These are phyloP conservation scores for Fusarium longipes DNA, from an alignment of 2,329 filamentous ascomycete genomes.

Conservation along the genomic window DNA sequence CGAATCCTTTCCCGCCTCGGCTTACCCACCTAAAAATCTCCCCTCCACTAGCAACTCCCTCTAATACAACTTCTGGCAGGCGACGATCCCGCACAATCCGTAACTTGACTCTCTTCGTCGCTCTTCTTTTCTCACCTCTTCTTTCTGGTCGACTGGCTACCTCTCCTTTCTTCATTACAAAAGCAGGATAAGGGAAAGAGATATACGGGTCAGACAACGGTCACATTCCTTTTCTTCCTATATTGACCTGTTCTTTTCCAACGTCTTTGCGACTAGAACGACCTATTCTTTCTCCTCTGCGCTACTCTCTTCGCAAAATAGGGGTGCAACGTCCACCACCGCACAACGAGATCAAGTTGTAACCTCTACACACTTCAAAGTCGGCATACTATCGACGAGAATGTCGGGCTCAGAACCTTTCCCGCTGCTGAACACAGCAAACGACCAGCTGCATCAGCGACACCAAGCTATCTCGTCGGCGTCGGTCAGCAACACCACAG, in stretches of 20 bases:
- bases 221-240: slow-evolving; percentile 14
- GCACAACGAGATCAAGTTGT: slow-evolving; percentile 2
- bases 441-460: slow-evolving; percentile 59
- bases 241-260: neutral
- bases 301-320: slow-evolving; percentile 19
- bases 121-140: neutral
- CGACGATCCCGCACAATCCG: slow-evolving; percentile 41
- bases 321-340: slow-evolving; percentile 25
- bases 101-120: neutral
- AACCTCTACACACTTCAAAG: neutral
- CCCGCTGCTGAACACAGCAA: slow-evolving; percentile 63
- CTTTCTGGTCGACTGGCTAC: neutral
- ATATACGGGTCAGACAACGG: neutral
- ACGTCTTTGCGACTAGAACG: slow-evolving; percentile 1
- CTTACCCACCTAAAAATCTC: slow-evolving; percentile 27
- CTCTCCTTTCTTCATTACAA: neutral
- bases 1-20: slow-evolving; percentile 16
- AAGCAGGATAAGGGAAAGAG: neutral
- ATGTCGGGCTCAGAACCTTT: slow-evolving; percentile 66
- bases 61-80: slow-evolving; percentile 32
- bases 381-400: neutral
- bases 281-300: neutral
- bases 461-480: slow-evolving; percentile 41
- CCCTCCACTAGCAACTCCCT: slow-evolving; percentile 31
- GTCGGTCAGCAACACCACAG: slow-evolving; percentile 35